Percentiles rank a stretch among this genome's conserved stretches.
These are phyloP conservation scores for Lasiosphaeria ovina DNA, from an alignment of 495 filamentous ascomycete species.

Conservation along the genomic window DNA sequence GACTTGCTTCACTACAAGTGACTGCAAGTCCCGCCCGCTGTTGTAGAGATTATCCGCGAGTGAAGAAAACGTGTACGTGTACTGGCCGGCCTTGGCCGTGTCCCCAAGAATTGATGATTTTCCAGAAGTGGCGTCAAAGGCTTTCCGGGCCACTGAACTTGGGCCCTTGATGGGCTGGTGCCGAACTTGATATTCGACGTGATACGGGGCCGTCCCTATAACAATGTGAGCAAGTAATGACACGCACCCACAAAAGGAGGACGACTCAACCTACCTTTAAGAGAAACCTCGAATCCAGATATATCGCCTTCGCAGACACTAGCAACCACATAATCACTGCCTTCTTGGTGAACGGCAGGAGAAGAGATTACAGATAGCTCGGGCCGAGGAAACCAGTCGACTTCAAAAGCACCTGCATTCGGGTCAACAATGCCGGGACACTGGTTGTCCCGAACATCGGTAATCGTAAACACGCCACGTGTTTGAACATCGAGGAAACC, in stretches of 20 bases:
- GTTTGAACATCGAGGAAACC: constrained; percentile 62
- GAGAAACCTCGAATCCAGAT: constrained; percentile 75
- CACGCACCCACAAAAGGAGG: not conserved
- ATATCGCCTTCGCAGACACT: constrained; percentile 92
- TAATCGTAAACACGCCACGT: constrained; percentile 74
- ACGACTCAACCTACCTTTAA: constrained; percentile 58
- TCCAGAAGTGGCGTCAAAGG: constrained; percentile 67
- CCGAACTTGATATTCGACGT: constrained; percentile 75
- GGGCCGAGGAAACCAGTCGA: constrained; percentile 81
- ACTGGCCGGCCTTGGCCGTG: constrained; percentile 72
- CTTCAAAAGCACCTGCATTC: constrained; percentile 67
- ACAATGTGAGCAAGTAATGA: constrained; percentile 11
- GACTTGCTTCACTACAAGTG: constrained; percentile 71
- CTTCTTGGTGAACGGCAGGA: constrained; percentile 49
- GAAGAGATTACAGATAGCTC: constrained; percentile 64
- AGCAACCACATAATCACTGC: constrained; percentile 60
- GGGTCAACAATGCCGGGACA: constrained; percentile 80
- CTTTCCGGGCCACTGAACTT: constrained; percentile 58
- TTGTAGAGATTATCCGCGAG: constrained; percentile 83
- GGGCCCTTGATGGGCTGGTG: constrained; percentile 63
- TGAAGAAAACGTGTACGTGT: constrained; percentile 81
- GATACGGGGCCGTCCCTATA: constrained; percentile 73
- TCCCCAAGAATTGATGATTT: constrained; percentile 77
- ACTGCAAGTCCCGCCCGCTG: constrained; percentile 61
- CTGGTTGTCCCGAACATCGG: constrained; percentile 68